Evolutionary conservation across 106 monocot genomes (phyloP).

Genomic region (Platanthera zijinensis): DNA sequence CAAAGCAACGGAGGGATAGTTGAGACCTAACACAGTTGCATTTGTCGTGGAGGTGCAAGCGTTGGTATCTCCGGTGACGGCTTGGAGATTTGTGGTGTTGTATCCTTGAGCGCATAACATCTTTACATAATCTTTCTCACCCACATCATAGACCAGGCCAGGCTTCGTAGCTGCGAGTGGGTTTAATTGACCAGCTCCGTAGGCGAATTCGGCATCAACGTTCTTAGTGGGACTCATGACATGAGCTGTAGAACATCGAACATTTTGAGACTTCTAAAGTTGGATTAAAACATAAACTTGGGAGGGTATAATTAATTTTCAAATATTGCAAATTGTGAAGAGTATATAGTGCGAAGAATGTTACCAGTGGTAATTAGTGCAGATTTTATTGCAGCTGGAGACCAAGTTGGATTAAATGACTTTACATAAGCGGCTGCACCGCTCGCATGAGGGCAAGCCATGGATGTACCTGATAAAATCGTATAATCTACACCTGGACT

Average conservation of each 20-base stretch:
- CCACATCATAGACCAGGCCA: conserved; percentile 15
- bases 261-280: too few relatives aligned
- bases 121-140: conserved; percentile 8
- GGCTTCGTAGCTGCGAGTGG: conserved; percentile 11
- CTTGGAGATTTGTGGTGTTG: neutral
- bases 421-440: conserved; percentile 31
- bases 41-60: conserved; percentile 4
- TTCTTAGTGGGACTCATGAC: conserved; percentile 7
- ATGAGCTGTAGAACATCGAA: neutral
- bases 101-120: conserved; percentile 21
- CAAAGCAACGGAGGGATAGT: conserved; percentile 20
- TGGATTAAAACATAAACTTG: too few relatives aligned
- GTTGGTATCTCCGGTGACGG: conserved; percentile 16
- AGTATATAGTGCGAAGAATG: neutral
- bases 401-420: conserved; percentile 30
- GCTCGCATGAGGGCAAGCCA: conserved; percentile 31
- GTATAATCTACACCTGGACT: conserved; percentile 2
- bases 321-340: too few relatives aligned
- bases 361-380: conserved; percentile 38
- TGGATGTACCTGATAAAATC: conserved; percentile 38
- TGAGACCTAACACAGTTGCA: conserved; percentile 10
- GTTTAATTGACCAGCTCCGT: conserved; percentile 19
- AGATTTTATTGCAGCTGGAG: conserved; percentile 30
- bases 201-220: conserved; percentile 13
- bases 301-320: too few relatives aligned